Base-by-base conservation (phyloP, 208 protist species). In the Wallacemonas sp. region DNA sequence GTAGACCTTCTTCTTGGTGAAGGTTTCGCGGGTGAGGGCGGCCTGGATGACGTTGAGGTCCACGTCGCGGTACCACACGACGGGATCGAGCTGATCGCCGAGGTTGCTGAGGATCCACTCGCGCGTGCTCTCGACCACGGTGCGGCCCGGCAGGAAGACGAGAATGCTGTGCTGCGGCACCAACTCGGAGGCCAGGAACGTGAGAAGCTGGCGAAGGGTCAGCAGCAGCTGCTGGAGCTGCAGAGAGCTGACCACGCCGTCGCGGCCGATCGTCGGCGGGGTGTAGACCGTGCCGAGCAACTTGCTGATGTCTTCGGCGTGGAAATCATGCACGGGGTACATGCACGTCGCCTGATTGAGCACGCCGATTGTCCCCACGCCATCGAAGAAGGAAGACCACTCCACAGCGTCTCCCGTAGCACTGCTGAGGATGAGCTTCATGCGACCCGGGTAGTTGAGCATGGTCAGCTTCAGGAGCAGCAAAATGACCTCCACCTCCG, bases 111-210 rank as follows among this genome's bases (percentile, higher is more conserved):
- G 75, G 28, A 94, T 76, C 69, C 76, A 83, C 38, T 79, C 67
- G 41, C 72, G 67, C 25, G 79, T 65, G 29, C 86, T 65, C 67
- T 91, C 79, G 42, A 92, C 83, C 39, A 94, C 70, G 16, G 87
- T 85, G 11, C 92, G 81, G 16, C 88, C 90, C 3, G 97, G 96
- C 23, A 99, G 72, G 80, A 99, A 99, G 16, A 99, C 82, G 32
- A 99, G 82, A 50, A 93, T 90, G 72, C 82, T 88, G 65, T 96
- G 83, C 61, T 81, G 50, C 33, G 86, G 84, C 22, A 54, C 70
- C 14, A 76, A 80, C 38, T 72, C 73, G 8, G 75, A 52, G 1
- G 82, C 83, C 14, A 96, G 71, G 61, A 88, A 89, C 48, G 70
- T 68, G 8, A 95, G 67, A 38, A 89, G 64, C 63, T 82, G 64